phyloP scores from a whole-genome alignment of 2,329 filamentous ascomycete species.

The Phaeophleospora eucalypticola region DNA sequence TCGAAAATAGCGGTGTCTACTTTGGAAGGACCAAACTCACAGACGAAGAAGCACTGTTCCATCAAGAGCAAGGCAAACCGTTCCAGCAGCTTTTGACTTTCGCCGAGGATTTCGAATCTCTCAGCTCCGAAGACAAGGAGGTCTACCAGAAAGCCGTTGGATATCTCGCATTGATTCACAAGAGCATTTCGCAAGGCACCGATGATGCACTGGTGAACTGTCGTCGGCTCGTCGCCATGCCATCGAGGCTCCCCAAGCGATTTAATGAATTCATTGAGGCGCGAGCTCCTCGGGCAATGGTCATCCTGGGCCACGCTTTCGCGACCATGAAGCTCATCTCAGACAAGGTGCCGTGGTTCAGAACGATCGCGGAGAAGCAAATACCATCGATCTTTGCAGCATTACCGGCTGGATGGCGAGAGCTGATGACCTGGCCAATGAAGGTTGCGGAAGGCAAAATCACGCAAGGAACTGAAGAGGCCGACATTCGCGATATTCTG shows the following conservation, averaged over 20 bases:
- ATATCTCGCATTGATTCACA: conserved; percentile 24
- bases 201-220: conserved; percentile 21
- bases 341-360: conserved; percentile 22
- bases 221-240: conserved; percentile 24
- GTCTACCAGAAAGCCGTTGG: conserved; percentile 20
- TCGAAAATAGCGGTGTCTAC: conserved; percentile 18
- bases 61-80: conserved; percentile 20
- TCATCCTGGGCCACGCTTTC: conserved; percentile 24
- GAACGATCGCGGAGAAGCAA: conserved; percentile 23
- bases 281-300: conserved; percentile 21
- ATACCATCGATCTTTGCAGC: conserved; percentile 15
- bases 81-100: conserved; percentile 22
- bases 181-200: conserved; percentile 16
- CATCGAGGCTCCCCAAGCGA: conserved; percentile 21
- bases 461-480: conserved; percentile 10
- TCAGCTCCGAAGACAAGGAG: conserved; percentile 15
- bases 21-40: conserved; percentile 20
- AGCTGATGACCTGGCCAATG: conserved; percentile 24
- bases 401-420: conserved; percentile 21
- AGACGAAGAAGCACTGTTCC: conserved; percentile 21
- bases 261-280: conserved; percentile 25
- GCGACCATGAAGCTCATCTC: conserved; percentile 25
- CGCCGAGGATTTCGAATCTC: conserved; percentile 21
- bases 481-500: conserved; percentile 11
- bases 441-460: conserved; percentile 11